Percentiles rank a stretch among this genome's conserved stretches.
Conservation (phyloP, 805 yeast genomes). For the Starmerella stigmatis region DNA sequence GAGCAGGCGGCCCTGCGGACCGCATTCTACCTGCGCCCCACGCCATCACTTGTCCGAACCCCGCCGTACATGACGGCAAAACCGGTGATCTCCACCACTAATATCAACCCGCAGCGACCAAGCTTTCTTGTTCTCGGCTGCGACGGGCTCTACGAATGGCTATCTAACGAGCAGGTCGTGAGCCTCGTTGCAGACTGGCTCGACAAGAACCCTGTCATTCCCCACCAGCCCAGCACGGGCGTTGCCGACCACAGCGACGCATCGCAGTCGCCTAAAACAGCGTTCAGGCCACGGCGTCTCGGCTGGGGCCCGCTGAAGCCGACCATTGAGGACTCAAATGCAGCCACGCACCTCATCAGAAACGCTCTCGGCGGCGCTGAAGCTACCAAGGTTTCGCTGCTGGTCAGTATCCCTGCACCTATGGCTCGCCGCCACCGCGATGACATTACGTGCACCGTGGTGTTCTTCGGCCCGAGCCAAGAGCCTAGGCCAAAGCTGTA, state of each 20-base stretch:
- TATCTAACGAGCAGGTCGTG: slow-evolving; percentile 86
- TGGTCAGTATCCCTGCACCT: slow-evolving; percentile 86
- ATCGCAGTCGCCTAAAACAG: slow-evolving; percentile 29
- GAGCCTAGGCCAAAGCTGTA: slow-evolving; percentile 5
- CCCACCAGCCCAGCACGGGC: slow-evolving; percentile 33
- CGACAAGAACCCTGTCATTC: slow-evolving; percentile 50
- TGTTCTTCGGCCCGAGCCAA: slow-evolving; percentile 47
- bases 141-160: slow-evolving; percentile 86
- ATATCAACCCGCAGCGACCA: slow-evolving; percentile 55
- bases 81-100: slow-evolving; percentile 78
- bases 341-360: slow-evolving; percentile 81
- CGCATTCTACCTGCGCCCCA: slow-evolving; percentile 63
- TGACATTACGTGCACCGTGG: slow-evolving; percentile 89
- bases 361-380: slow-evolving; percentile 87
- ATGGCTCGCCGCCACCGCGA: slow-evolving; percentile 84
- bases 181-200: slow-evolving; percentile 88
- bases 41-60: slow-evolving; percentile 55
- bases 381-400: slow-evolving; percentile 71
- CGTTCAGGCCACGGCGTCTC: slow-evolving; percentile 39
- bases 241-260: slow-evolving; percentile 35
- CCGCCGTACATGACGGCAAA: slow-evolving; percentile 97
- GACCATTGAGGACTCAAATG: slow-evolving; percentile 66
- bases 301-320: slow-evolving; percentile 22
- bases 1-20: slow-evolving; percentile 62
- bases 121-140: slow-evolving; percentile 86